Conservation (phyloP, 805 yeast species). For the Yarrowia osloensis region DNA sequence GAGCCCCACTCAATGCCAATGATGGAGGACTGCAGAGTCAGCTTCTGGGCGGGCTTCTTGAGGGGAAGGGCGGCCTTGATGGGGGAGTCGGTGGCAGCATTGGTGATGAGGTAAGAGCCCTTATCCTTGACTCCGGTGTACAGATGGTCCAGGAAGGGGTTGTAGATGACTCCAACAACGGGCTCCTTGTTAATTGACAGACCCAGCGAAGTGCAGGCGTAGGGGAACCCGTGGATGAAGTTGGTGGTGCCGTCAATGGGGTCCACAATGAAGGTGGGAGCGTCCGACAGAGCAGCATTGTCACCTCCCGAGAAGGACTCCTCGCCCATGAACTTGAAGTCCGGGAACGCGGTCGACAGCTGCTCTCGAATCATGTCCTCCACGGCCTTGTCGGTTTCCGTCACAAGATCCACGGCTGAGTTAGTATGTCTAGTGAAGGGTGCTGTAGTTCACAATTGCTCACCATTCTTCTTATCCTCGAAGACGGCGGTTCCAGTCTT, state of each 20-base stretch:
- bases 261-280: slow-evolving; percentile 65
- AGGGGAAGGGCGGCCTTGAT: slow-evolving; percentile 43
- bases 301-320: slow-evolving; percentile 56
- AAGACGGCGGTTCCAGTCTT: slow-evolving; percentile 52
- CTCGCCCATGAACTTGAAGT: slow-evolving; percentile 60
- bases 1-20: slow-evolving; percentile 64
- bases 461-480: slow-evolving; percentile 56
- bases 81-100: slow-evolving; percentile 31
- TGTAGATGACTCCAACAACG: slow-evolving; percentile 65
- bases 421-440: too few relatives aligned
- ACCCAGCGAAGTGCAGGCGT: slow-evolving; percentile 62
- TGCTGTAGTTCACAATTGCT: not conserved
- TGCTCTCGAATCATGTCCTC: slow-evolving; percentile 48
- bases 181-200: slow-evolving; percentile 52
- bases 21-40: slow-evolving; percentile 54
- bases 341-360: slow-evolving; percentile 48
- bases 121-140: slow-evolving; percentile 58
- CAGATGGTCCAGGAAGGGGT: slow-evolving; percentile 56
- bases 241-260: slow-evolving; percentile 70
- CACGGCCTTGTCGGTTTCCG: slow-evolving; percentile 60
- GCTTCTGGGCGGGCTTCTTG: slow-evolving; percentile 40
- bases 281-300: slow-evolving; percentile 49
- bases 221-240: slow-evolving; percentile 64
- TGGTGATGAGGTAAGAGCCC: slow-evolving; percentile 57
- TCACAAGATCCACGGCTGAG: slow-evolving; percentile 59